Conservation (phyloP, 2,329 filamentous ascomycete species). For the Pyrenophora tritici-repentis region DNA sequence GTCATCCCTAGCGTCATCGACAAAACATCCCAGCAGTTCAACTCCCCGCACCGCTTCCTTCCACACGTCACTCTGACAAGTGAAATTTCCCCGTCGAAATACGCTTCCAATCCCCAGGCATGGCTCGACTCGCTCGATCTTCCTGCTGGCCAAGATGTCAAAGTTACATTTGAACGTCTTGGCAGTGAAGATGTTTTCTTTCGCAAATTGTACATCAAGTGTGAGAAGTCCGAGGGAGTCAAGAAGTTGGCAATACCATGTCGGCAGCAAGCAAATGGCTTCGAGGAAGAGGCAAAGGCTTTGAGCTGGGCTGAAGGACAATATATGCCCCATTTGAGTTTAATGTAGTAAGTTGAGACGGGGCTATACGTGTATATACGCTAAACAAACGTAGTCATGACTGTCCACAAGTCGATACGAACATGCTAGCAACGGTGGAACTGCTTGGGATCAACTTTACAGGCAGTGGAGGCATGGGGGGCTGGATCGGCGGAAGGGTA, state of each 20-base stretch:
- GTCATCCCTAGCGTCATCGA: conserved; percentile 44
- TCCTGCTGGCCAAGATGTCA: conserved; percentile 18
- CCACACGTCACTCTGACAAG: conserved; percentile 52
- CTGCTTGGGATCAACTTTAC: conserved; percentile 31
- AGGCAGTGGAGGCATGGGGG: conserved; percentile 27
- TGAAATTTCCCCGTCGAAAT: conserved; percentile 34
- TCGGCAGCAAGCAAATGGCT: conserved; percentile 34
- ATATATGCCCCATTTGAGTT: conserved; percentile 49
- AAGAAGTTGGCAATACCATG: conserved; percentile 34
- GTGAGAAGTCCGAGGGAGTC: conserved; percentile 37
- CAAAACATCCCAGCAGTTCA: conserved; percentile 40
- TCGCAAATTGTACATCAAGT: conserved; percentile 47
- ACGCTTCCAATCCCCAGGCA: conserved; percentile 39
- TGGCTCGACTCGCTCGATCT: conserved; percentile 46
- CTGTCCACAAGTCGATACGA: conserved; percentile 27
- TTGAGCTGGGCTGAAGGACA: conserved; percentile 37
- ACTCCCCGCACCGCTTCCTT: conserved; percentile 46
- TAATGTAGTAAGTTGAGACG: conserved; percentile 48
- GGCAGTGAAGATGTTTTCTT: conserved; percentile 47
- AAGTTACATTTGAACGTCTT: conserved; percentile 37
- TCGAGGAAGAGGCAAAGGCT: conserved; percentile 27
- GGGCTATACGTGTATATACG: conserved; percentile 16
- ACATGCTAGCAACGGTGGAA: conserved; percentile 29
- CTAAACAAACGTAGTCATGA: conserved; percentile 28
- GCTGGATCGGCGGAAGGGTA: conserved; percentile 45